Conservation (phyloP, 2,329 filamentous ascomycete genomes). For the Diaporthe amygdali region DNA sequence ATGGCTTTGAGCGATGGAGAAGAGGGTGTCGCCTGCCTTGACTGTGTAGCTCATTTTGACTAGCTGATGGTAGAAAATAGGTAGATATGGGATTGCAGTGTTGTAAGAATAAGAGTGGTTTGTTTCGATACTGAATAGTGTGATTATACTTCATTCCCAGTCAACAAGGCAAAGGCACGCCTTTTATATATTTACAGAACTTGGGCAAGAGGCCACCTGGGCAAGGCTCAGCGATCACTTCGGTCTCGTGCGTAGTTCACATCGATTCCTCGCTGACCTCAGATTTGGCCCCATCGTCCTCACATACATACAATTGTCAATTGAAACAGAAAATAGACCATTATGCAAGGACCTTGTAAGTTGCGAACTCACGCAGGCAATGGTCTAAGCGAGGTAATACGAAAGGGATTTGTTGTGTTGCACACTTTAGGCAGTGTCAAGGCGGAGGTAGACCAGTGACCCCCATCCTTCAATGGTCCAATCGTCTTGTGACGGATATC, state of each 20-base stretch:
- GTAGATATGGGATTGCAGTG: neutral
- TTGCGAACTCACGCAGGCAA: neutral
- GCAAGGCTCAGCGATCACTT: neutral
- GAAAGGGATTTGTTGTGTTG: neutral
- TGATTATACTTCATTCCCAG: neutral
- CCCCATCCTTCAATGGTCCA: neutral
- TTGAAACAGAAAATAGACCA: neutral
- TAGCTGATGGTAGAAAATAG: neutral
- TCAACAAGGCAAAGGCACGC: neutral
- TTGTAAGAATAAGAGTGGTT: neutral
- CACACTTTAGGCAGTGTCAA: neutral
- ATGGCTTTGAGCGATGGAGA: slow-evolving; percentile 1
- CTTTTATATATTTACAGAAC: neutral
- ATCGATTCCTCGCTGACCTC: neutral
- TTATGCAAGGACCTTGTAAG: neutral
- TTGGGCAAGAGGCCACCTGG: neutral
- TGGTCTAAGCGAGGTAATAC: neutral
- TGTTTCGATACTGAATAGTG: neutral
- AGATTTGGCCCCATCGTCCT: neutral
- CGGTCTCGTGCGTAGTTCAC: neutral
- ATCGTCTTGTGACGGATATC: neutral
- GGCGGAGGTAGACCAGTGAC: neutral
- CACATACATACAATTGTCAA: neutral
- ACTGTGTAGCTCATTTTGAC: slow-evolving; percentile 9
- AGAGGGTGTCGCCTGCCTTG: slow-evolving; percentile 3